Evolutionary conservation across 768 basidiomycete species (phyloP), one percentile per base, ranked within the genome.

Genomic region (Amanita rubescens): DNA sequence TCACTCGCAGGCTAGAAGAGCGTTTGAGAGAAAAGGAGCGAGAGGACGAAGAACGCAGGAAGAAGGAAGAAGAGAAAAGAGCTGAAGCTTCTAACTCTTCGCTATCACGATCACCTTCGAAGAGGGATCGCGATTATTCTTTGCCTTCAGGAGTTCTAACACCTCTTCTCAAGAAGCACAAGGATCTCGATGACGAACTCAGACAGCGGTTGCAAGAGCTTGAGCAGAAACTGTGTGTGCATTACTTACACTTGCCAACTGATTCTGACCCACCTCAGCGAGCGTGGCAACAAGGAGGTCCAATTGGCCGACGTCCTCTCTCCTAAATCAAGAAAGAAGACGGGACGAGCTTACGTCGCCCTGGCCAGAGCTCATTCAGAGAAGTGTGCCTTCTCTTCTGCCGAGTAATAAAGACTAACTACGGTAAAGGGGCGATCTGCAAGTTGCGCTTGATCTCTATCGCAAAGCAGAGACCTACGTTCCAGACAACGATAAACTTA

Each of bases 401-500:
- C 33, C 9, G 38, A 49, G 3, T 20, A 4, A 51, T 19, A 54
- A 22, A 50, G 49, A 57, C 9, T 46, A 49, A 43, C 19, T 51
- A 45, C 10, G 12, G 25, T 49, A 10, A 47, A 90, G 88, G 73
- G 86, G 85, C n/a, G 82, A 90, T 62, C 73, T 90, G n/a, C 76
- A 84, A 60, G 78, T 81, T 1, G 90, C 90, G 2, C 75, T 93
- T 35, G 85, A 89, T 51, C 77, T 92, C 14, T 93, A 91, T 64
- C 82, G 83, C 63, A 87, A 87, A 60, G 90, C 89, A 17, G 84
- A 85, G 65, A 75, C 76, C 5, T 91, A 90, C 59, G 87, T 90
- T 45, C 90, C 90, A n/a, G 85, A 90, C 54, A 92, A 93, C 63
- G 67, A 80, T 68, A 91, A 89, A 66, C 76, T 93, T 46, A 81